Percentiles rank a stretch among this genome's conserved stretches.
phyloP scores from a whole-genome alignment of 176 grass and related monocot species.

The Oryza coarctata region DNA sequence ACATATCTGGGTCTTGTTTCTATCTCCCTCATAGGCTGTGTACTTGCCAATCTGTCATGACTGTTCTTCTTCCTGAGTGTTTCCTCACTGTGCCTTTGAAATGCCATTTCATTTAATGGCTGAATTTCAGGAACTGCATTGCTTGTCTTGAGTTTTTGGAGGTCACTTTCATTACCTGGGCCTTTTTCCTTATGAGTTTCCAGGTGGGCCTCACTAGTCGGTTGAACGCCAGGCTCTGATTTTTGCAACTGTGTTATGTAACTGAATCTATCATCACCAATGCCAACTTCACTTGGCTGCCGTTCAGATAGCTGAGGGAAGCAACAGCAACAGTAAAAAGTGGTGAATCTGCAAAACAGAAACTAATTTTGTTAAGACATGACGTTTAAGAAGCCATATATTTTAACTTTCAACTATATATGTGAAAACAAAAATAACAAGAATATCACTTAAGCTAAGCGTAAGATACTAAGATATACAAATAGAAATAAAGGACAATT shows the following conservation, averaged over 20 bases:
- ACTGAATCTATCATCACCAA: slow-evolving; percentile 1
- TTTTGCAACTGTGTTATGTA: neutral
- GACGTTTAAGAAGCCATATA: slow-evolving; percentile 7
- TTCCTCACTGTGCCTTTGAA: slow-evolving; percentile 12
- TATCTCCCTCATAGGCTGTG: slow-evolving; percentile 14
- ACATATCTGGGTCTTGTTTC: neutral
- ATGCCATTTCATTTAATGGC: slow-evolving; percentile 14
- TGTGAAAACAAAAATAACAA: neutral
- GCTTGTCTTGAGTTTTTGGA: slow-evolving; percentile 32
- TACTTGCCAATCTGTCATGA: neutral
- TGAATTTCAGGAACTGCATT: slow-evolving; percentile 42
- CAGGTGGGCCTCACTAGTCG: neutral
- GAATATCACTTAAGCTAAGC: slow-evolving; percentile 1
- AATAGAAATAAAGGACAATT: neutral
- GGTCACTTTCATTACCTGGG: slow-evolving; percentile 34
- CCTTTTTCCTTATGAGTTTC: slow-evolving; percentile 23
- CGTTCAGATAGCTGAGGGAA: neutral
- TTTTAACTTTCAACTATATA: neutral
- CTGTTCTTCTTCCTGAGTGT: slow-evolving; percentile 15
- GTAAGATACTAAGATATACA: neutral
- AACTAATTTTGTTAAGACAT: slow-evolving; percentile 8
- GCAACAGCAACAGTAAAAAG: neutral
- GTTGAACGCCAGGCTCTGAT: slow-evolving; percentile 1
- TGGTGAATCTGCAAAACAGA: slow-evolving; percentile 41
- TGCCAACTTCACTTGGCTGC: neutral